phyloP scores from a whole-genome alignment of 2,329 filamentous ascomycete genomes.

The Aspergillus uvarum region DNA sequence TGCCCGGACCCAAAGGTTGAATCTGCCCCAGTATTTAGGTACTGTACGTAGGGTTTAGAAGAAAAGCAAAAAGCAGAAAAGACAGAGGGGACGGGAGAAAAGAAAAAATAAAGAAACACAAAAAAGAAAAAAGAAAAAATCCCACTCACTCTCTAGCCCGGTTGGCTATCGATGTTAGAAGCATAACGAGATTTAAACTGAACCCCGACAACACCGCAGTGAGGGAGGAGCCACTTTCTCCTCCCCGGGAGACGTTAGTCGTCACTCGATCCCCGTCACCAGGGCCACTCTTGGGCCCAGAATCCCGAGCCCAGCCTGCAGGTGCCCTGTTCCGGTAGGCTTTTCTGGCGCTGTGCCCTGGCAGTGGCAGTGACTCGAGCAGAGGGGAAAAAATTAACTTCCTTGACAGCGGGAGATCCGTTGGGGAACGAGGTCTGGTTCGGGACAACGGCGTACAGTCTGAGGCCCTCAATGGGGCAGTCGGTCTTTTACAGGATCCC shows the following conservation, averaged over 20 bases:
- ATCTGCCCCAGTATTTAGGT: too few species aligned
- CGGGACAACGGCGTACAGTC: neutral
- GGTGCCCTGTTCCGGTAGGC: neutral
- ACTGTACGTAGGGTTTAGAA: too few species aligned
- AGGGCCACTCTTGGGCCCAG: neutral
- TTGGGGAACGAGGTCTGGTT: slow-evolving; percentile 1
- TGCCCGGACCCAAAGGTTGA: too few species aligned
- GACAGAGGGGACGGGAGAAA: too few species aligned
- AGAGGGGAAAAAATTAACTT: slow-evolving; percentile 5
- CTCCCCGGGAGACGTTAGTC: neutral
- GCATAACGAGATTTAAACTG: neutral
- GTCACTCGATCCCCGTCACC: neutral
- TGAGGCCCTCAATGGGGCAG: neutral
- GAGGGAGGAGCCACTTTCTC: neutral
- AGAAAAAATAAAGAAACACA: too few species aligned
- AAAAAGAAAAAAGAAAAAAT: neutral
- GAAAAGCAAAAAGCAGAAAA: too few species aligned
- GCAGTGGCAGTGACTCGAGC: neutral
- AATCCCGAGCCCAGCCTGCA: neutral
- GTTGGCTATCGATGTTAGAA: neutral
- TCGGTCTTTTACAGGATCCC: neutral
- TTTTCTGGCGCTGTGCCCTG: neutral
- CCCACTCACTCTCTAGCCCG: neutral
- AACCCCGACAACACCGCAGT: neutral
- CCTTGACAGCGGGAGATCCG: slow-evolving; percentile 6